A percentile compares a stretch with the other conserved stretches of the same genome.
Conservation (phyloP, 2,329 filamentous ascomycete species). For the Aspergillus sojae region DNA sequence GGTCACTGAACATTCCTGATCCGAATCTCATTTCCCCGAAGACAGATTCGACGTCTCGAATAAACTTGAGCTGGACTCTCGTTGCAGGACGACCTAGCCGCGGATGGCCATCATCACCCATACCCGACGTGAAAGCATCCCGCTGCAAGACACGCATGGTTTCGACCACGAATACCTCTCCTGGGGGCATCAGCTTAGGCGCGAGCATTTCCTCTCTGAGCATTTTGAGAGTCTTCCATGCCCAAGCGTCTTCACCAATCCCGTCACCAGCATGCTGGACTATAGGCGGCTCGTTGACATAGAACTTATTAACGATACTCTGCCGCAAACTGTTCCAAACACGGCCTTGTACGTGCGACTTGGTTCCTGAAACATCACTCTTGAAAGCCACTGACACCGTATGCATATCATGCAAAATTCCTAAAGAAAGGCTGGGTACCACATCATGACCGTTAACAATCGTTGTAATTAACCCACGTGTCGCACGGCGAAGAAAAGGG, state of each 20-base stretch:
- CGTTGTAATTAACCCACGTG: slow-evolving; percentile 73
- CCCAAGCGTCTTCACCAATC: slow-evolving; percentile 68
- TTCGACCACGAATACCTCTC: slow-evolving; percentile 75
- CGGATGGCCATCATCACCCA: slow-evolving; percentile 46
- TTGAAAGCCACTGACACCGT: slow-evolving; percentile 73
- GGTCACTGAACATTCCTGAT: slow-evolving; percentile 73
- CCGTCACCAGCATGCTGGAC: slow-evolving; percentile 50
- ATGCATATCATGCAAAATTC: slow-evolving; percentile 74
- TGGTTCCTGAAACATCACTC: slow-evolving; percentile 67
- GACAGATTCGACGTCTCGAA: slow-evolving; percentile 69
- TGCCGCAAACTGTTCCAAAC: slow-evolving; percentile 67
- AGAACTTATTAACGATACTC: slow-evolving; percentile 65
- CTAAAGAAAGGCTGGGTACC: slow-evolving; percentile 73
- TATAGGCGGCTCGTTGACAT: slow-evolving; percentile 51
- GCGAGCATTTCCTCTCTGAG: slow-evolving; percentile 69
- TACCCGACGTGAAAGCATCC: slow-evolving; percentile 60
- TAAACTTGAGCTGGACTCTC: slow-evolving; percentile 69
- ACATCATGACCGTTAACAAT: slow-evolving; percentile 73
- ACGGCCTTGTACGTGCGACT: slow-evolving; percentile 66
- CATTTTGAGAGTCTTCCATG: slow-evolving; percentile 66
- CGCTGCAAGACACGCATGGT: slow-evolving; percentile 67
- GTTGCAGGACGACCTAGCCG: slow-evolving; percentile 66
- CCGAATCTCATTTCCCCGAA: slow-evolving; percentile 74
- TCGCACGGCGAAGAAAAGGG: slow-evolving; percentile 67
- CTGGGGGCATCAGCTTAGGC: slow-evolving; percentile 71